These are phyloP conservation scores for Marasmius oreades DNA, from an alignment of 1,284 basidiomycete species.

Conservation along the genomic window DNA sequence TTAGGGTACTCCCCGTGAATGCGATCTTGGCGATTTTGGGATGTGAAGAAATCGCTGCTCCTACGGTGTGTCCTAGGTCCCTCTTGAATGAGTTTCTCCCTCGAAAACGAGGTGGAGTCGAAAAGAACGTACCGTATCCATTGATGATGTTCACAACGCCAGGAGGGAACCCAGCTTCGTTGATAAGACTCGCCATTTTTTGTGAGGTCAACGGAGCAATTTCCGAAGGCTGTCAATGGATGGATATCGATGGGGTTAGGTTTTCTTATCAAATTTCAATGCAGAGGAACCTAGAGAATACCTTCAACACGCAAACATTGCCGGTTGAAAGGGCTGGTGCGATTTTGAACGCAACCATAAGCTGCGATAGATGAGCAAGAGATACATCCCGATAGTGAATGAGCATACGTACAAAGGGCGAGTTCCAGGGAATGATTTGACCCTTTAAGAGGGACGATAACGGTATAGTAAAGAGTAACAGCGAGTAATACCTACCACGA, in stretches of 20 bases:
- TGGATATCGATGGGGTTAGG: too few species aligned
- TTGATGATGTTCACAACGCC: conserved; percentile 70
- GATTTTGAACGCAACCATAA: conserved; percentile 75
- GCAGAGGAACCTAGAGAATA: too few species aligned
- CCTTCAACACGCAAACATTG: conserved; percentile 76
- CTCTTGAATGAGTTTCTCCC: not conserved
- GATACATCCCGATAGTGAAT: not conserved
- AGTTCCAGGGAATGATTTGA: conserved; percentile 71
- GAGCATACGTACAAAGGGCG: conserved; percentile 29
- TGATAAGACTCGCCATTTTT: conserved; percentile 31
- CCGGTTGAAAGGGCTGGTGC: conserved; percentile 83
- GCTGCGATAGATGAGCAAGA: not conserved
- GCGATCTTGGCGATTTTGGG: conserved; percentile 59
- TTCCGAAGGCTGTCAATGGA: conserved; percentile 71
- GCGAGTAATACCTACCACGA: conserved; percentile 38
- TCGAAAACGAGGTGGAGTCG: not conserved
- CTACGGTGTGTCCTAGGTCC: conserved; percentile 2
- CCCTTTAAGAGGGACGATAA: conserved; percentile 25
- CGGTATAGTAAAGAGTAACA: not conserved
- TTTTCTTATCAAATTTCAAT: too few species aligned
- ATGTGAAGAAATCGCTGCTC: conserved; percentile 38
- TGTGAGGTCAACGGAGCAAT: conserved; percentile 67
- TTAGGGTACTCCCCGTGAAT: conserved; percentile 64
- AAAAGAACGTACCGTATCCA: conserved; percentile 48
- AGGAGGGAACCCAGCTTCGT: conserved; percentile 56